These are phyloP conservation scores for Chenopodium suecicum DNA, from an alignment of 148 eudicot genomes.

Conservation along the genomic window DNA sequence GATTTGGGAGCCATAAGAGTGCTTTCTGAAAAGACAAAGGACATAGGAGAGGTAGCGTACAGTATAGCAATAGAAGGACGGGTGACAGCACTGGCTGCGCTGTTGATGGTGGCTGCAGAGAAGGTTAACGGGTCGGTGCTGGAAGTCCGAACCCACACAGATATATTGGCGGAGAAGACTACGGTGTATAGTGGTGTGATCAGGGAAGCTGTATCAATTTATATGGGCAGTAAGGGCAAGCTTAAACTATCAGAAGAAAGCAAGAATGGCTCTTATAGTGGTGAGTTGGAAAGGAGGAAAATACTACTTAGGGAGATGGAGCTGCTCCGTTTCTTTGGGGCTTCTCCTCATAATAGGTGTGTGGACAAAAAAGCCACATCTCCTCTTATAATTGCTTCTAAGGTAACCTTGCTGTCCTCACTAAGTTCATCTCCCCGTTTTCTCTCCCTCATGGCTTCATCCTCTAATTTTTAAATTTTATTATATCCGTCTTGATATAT, in stretches of 20 bases:
- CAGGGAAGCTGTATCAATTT: slow-evolving; percentile 32
- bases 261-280: neutral
- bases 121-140: slow-evolving; percentile 33
- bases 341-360: slow-evolving; percentile 19
- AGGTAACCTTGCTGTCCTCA: slow-evolving; percentile 20
- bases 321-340: slow-evolving; percentile 41
- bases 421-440: too few species aligned
- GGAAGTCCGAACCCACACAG: slow-evolving; percentile 27
- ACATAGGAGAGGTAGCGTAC: slow-evolving; percentile 36
- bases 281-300: slow-evolving; percentile 23
- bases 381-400: slow-evolving; percentile 34
- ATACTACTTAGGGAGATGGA: slow-evolving; percentile 36
- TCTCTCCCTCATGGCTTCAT: too few species aligned
- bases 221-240: neutral
- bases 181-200: slow-evolving; percentile 34
- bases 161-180: slow-evolving; percentile 26
- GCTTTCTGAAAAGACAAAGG: slow-evolving; percentile 34
- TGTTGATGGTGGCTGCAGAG: slow-evolving; percentile 37
- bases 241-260: neutral
- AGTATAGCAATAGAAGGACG: slow-evolving; percentile 33
- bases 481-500: too few species aligned
- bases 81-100: slow-evolving; percentile 28
- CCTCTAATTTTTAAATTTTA: too few species aligned
- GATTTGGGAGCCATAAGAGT: slow-evolving; percentile 31
- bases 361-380: slow-evolving; percentile 28